These are phyloP conservation scores for Hymenoscyphus albidus DNA, from an alignment of 2,329 filamentous ascomycete species.

Conservation along the genomic window DNA sequence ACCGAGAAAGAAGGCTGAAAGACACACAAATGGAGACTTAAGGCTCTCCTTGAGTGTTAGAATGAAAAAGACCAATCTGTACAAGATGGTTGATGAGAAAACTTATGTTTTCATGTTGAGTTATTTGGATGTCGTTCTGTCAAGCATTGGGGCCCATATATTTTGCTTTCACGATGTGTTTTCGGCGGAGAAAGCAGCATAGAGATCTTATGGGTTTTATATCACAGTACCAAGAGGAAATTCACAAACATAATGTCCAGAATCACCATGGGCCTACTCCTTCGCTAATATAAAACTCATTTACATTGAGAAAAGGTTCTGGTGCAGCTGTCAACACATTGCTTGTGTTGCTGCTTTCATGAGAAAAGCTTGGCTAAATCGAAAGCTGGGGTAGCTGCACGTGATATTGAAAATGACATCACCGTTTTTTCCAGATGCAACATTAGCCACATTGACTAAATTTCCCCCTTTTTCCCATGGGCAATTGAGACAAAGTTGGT, in stretches of 20 bases:
- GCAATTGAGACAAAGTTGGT: not conserved
- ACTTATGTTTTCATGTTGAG: not conserved
- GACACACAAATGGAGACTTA: not conserved
- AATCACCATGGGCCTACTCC: not conserved
- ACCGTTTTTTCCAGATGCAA: not conserved
- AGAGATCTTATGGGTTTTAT: not conserved
- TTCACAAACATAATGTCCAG: not conserved
- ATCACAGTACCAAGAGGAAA: not conserved
- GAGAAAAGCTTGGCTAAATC: not conserved
- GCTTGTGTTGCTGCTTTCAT: not conserved
- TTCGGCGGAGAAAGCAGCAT: not conserved
- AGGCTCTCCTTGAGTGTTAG: not conserved
- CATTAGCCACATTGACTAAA: not conserved
- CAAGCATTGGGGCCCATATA: not conserved
- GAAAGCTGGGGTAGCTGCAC: conserved; percentile 2
- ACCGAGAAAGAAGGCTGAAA: not conserved
- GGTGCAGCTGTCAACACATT: not conserved
- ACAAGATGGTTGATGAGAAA: not conserved
- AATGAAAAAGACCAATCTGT: not conserved
- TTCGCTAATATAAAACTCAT: not conserved
- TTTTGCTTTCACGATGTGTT: not conserved
- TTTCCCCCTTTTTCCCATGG: not conserved
- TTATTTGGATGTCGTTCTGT: not conserved
- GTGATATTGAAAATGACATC: not conserved
- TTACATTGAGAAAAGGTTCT: not conserved